phyloP scores from a whole-genome alignment of 1,284 basidiomycete species.

The Vanrija sp. region DNA sequence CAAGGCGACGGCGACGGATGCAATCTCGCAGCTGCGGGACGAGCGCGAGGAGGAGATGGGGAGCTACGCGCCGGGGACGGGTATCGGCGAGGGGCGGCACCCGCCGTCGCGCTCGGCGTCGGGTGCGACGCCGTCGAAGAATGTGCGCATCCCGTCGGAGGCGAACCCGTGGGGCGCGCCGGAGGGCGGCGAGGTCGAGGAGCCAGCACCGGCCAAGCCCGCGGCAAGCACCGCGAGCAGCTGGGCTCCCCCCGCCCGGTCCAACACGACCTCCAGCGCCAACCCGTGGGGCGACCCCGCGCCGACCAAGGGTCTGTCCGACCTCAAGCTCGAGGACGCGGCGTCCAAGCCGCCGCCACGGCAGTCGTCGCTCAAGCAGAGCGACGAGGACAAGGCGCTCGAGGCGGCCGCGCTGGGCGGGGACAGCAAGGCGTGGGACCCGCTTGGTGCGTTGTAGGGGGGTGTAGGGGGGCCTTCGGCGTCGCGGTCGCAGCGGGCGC shows the following conservation, averaged over 20 bases:
- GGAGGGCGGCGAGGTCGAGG: neutral
- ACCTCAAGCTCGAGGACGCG: slow-evolving; percentile 8
- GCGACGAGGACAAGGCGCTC: slow-evolving; percentile 5
- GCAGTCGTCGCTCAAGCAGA: neutral
- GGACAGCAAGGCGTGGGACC: slow-evolving; percentile 44
- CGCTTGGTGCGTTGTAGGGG: slow-evolving; percentile 35
- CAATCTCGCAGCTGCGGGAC: slow-evolving; percentile 35
- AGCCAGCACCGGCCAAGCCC: neutral
- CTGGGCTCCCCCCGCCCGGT: neutral
- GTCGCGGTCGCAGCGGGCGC: no score
- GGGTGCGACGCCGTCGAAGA: neutral
- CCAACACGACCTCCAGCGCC: neutral
- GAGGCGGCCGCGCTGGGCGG: slow-evolving; percentile 36
- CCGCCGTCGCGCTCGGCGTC: neutral
- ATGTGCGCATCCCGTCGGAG: slow-evolving; percentile 12
- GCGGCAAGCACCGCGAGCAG: neutral
- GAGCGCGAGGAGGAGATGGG: slow-evolving; percentile 21
- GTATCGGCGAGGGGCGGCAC: slow-evolving; percentile 21
- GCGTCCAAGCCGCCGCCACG: neutral
- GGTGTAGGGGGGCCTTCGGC: neutral
- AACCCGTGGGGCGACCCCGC: slow-evolving; percentile 23
- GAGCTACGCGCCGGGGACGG: slow-evolving; percentile 19
- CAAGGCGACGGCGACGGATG: slow-evolving; percentile 38
- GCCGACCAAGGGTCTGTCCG: slow-evolving; percentile 3
- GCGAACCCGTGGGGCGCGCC: slow-evolving; percentile 21